Evolutionary conservation across 257 asterid species (phyloP), one percentile per base, ranked within the genome.

Genomic region (Solanum neorickii): DNA sequence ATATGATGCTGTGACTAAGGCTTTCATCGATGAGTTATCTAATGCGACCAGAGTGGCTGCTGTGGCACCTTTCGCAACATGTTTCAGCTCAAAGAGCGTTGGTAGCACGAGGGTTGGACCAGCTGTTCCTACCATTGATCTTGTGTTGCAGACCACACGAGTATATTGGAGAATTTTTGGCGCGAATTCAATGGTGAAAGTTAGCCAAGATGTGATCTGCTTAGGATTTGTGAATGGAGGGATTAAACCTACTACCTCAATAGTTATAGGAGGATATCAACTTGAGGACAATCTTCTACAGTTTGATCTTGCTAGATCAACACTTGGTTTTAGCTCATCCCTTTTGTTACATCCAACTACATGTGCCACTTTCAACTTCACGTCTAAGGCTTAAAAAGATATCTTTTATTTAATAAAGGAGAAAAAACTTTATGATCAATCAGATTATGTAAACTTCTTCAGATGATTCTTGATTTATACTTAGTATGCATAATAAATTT

Each of bases 251-350:
- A 83, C 84, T 5, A 37, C 91, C 21, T 89, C 92, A 15, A 86
- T 44, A 49, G 93, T 93, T 7, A 89, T 90, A 33, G 93, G 96
- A 15, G 93, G 93, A 2, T 87, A 90, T 83, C 95, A 91, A 73
- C 88, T 92, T 35, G 95, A 93, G 89, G 92, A 93, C 69, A 94
- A 94, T 65, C 35, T 94, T 72, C 75, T 94, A 86, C 91, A 91
- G 86, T 92, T 94, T 39, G 96, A 92, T 86, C 82, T 94, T 74
- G 94, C 37, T 52, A 68, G 87, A 1, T 89, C 93, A 21, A 88
- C 87, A 88, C 92, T 95, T 11, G 88, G 87, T 15, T 92, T 95
- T 80, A 87, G 87, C 66, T 90, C 93, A 9, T 93, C 97, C 2
- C 94, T 92, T 80, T n/a, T 91, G 89, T 39, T 69, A 12, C 87